Base-by-base conservation (phyloP, 2,329 filamentous ascomycete species). In the Diaporthe ilicicola region DNA sequence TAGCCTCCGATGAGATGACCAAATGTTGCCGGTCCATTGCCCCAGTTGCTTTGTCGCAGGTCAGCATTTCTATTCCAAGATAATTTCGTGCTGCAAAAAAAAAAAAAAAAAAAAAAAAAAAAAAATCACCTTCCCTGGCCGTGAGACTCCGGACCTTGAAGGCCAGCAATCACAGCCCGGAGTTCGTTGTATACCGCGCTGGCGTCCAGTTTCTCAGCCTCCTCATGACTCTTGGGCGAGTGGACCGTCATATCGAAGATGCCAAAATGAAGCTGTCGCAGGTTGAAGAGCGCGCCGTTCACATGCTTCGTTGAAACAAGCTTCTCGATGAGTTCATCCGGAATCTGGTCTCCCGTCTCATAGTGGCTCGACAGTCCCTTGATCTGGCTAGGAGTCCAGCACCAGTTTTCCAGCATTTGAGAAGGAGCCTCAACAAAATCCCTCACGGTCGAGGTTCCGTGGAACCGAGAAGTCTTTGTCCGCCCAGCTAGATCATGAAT, bases 241-340 rank as follows among this genome's bases (percentile, higher is more conserved):
- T 96, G 93, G 3, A 95, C 87, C 0, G 90, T 89, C 93, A 96
- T 95, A 79, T 96, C 93, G 76, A 93, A 95, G 72, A 93, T 92
- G 48, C 93, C 93, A 77, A 94, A 94, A 80, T 94, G 90, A 51
- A 96, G 84, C 81, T 95, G 93, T 50, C 91, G 87, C 34, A 95
- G 86, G 78, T 94, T 95, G 82, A 92, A 93, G 6, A 94, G 87
- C 0, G 92, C 92, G 72, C 91, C 93, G 79, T 95, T 95, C 78
- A 95, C 91, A 76, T 94, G 91, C 82, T 94, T 94, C 17, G 92
- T 94, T 61, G 86, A 87, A 77, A 96, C 90, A 72, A 94, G 87
- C 79, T 90, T 93, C 76, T 91, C 85, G 70, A 95, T 91, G 22
- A 96, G 85, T 17, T 92, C 91, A 75, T 94, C 90, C 0, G 93